phyloP scores from a whole-genome alignment of 352 stramenopile species.

The Pythium phragmitis region DNA sequence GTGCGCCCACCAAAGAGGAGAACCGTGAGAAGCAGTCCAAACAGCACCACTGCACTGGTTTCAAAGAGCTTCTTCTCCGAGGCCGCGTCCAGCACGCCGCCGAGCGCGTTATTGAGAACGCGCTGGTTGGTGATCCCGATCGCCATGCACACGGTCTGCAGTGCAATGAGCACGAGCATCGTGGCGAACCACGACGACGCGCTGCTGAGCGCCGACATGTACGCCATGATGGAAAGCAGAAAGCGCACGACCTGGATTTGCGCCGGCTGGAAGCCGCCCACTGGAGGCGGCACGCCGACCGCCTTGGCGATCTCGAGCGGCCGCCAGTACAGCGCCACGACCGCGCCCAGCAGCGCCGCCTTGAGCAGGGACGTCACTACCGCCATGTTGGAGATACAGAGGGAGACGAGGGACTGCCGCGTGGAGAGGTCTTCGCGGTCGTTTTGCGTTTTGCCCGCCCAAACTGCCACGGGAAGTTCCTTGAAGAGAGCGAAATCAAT shows the following conservation, averaged over 20 bases:
- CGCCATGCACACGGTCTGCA: conserved; percentile 57
- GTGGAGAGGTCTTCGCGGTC: not conserved
- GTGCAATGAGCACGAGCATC: conserved; percentile 38
- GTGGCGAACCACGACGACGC: conserved; percentile 45
- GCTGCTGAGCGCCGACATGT: conserved; percentile 37
- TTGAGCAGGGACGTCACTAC: conserved; percentile 31
- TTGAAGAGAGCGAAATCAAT: not conserved
- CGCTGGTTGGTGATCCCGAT: conserved; percentile 43
- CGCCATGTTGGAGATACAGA: conserved; percentile 7
- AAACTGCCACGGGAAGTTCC: conserved; percentile 5
- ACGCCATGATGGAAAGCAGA: conserved; percentile 57
- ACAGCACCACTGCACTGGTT: conserved; percentile 40
- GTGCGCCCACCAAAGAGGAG: conserved; percentile 45
- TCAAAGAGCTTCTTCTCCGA: conserved; percentile 50
- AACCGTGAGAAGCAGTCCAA: conserved; percentile 43
- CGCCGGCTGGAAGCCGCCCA: conserved; percentile 33
- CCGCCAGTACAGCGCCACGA: conserved; percentile 47
- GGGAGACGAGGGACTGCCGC: not conserved
- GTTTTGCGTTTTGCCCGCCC: conserved; percentile 7
- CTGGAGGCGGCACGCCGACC: conserved; percentile 25
- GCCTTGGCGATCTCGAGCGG: conserved; percentile 45
- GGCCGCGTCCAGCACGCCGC: conserved; percentile 30
- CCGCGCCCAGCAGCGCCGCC: conserved; percentile 37
- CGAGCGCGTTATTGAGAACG: conserved; percentile 16
- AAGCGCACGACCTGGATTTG: conserved; percentile 54